phyloP scores from a whole-genome alignment of 192 early-diverging fungal species.

The Jimgerdemannia lactiflua region DNA sequence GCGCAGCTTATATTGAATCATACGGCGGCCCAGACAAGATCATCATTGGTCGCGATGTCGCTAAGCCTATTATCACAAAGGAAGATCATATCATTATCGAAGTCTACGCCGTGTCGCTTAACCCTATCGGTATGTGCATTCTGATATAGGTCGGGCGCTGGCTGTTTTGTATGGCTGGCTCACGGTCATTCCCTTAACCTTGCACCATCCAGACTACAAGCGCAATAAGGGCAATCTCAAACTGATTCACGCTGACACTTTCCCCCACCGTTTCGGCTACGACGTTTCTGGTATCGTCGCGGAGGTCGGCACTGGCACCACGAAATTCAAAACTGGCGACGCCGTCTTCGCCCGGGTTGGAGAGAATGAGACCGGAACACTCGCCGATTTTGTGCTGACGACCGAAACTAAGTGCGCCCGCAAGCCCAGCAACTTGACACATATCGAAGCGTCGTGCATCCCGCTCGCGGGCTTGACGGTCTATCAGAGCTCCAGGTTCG shows the following conservation, averaged over 20 bases:
- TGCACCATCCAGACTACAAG: slow-evolving; percentile 33
- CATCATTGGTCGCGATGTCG: background rate
- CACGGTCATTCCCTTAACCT: background rate
- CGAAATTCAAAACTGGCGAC: slow-evolving; percentile 42
- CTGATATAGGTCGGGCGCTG: background rate
- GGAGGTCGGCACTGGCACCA: slow-evolving; percentile 22
- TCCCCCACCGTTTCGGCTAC: slow-evolving; percentile 47
- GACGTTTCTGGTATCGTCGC: slow-evolving; percentile 48
- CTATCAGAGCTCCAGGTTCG: slow-evolving; percentile 31
- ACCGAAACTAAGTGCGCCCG: slow-evolving; percentile 25
- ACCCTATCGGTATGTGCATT: slow-evolving; percentile 32
- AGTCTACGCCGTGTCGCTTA: slow-evolving; percentile 49
- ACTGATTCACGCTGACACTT: slow-evolving; percentile 21
- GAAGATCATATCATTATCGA: slow-evolving; percentile 22
- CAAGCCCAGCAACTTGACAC: slow-evolving; percentile 35
- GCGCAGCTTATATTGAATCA: background rate
- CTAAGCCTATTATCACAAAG: background rate
- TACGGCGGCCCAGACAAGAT: slow-evolving; percentile 1
- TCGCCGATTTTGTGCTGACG: slow-evolving; percentile 28
- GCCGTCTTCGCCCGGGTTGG: slow-evolving; percentile 38
- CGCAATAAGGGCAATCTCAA: slow-evolving; percentile 38
- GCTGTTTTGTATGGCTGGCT: background rate
- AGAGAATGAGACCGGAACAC: slow-evolving; percentile 20
- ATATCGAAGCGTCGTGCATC: slow-evolving; percentile 35
- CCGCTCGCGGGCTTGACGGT: slow-evolving; percentile 52